Evolutionary conservation across 2,329 filamentous ascomycete genomes (phyloP).

Genomic region (Fusarium temperatum): DNA sequence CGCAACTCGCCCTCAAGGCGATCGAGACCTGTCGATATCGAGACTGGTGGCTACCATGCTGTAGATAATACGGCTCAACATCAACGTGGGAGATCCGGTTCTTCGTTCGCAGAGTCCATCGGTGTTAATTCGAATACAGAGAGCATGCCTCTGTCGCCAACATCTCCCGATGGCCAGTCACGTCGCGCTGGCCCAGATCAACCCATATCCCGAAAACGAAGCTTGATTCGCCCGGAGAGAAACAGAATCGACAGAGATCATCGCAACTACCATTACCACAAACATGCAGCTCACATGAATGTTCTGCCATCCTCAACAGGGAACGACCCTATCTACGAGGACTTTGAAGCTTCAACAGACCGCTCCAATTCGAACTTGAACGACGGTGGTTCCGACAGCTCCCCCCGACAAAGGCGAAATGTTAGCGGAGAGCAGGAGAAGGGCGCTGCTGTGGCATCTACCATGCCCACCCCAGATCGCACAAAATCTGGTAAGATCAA

Average conservation of each 20-base stretch:
- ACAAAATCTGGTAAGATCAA: constrained; percentile 70
- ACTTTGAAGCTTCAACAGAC: constrained; percentile 72
- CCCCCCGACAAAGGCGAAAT: constrained; percentile 51
- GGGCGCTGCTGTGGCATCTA: constrained; percentile 38
- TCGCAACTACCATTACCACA: constrained; percentile 94
- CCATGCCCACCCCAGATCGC: constrained; percentile 49
- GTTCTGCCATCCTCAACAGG: constrained; percentile 91
- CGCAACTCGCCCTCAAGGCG: constrained; percentile 75
- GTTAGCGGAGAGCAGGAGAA: constrained; percentile 48
- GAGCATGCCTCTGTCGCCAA: constrained; percentile 62
- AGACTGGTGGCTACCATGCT: constrained; percentile 66
- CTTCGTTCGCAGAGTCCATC: constrained; percentile 68
- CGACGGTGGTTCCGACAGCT: constrained; percentile 57
- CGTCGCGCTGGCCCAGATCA: constrained; percentile 44
- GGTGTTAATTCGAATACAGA: constrained; percentile 66
- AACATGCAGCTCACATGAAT: constrained; percentile 93
- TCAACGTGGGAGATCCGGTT: constrained; percentile 65
- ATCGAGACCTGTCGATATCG: constrained; percentile 72
- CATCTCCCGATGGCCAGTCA: constrained; percentile 46
- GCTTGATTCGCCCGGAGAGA: constrained; percentile 88
- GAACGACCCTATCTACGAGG: constrained; percentile 86
- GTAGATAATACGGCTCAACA: constrained; percentile 54
- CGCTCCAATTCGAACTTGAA: constrained; percentile 58
- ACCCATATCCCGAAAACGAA: constrained; percentile 76
- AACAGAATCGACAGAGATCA: constrained; percentile 86